Percentiles rank a stretch among this genome's conserved stretches.
Evolutionary conservation across 129 eudicot genomes (phyloP).

Genomic region (Flaveria brownii): DNA sequence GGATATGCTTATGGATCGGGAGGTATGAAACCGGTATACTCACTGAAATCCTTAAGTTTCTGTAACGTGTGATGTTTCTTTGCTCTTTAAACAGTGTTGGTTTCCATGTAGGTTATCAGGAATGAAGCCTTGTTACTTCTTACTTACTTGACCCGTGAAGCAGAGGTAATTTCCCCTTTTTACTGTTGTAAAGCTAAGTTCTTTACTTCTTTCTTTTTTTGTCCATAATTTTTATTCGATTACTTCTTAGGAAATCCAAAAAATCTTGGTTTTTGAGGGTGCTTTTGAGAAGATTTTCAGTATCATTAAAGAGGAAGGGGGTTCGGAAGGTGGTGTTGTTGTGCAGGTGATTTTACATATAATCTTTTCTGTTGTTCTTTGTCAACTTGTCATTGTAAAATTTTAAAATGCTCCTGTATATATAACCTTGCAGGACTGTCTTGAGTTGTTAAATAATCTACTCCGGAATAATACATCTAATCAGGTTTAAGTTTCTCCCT

Average conservation of each 20-base stretch:
- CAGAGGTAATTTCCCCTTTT: slow-evolving; percentile 62
- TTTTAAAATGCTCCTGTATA: slow-evolving; percentile 1
- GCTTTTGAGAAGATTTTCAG: slow-evolving; percentile 98
- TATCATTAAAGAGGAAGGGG: slow-evolving; percentile 92
- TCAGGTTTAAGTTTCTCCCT: slow-evolving; percentile 56
- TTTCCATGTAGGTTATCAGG: slow-evolving; percentile 70
- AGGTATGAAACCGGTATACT: slow-evolving; percentile 53
- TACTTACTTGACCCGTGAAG: slow-evolving; percentile 91
- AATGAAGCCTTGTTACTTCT: slow-evolving; percentile 97
- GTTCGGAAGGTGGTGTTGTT: slow-evolving; percentile 97
- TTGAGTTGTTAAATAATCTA: slow-evolving; percentile 86
- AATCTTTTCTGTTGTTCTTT: slow-evolving; percentile 3
- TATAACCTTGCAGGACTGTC: slow-evolving; percentile 72
- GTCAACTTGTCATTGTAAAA: slow-evolving; percentile 6
- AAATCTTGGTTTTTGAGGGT: slow-evolving; percentile 96
- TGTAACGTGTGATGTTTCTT: slow-evolving; percentile 12
- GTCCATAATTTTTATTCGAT: slow-evolving; percentile 9
- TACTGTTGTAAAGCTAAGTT: slow-evolving; percentile 24
- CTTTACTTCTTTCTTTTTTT: slow-evolving; percentile 9
- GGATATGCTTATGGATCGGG: slow-evolving; percentile 99
- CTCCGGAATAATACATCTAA: slow-evolving; percentile 73
- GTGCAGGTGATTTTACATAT: slow-evolving; percentile 67
- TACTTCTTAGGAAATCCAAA: slow-evolving; percentile 83
- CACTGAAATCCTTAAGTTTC: not conserved
- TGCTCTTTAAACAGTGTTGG: not conserved